These are phyloP conservation scores for Emmonsiellopsis sp. DNA, from an alignment of 2,329 filamentous ascomycete species.

Conservation along the genomic window DNA sequence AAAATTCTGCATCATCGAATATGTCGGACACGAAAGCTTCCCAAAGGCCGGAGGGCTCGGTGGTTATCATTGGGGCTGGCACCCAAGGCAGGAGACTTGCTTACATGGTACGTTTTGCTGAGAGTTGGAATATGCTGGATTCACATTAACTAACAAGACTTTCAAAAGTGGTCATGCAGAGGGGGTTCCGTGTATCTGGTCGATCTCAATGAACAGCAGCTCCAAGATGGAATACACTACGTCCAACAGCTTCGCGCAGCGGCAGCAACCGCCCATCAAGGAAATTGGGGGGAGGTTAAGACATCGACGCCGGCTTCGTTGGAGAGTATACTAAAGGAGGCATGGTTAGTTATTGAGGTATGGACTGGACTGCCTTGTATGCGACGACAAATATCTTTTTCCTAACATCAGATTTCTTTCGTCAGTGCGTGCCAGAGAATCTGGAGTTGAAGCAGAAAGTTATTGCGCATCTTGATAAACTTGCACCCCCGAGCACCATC, in stretches of 20 bases:
- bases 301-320: slow-evolving; percentile 15
- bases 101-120: slow-evolving; percentile 22
- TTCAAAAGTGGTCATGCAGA: slow-evolving; percentile 24
- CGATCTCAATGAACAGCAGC: slow-evolving; percentile 20
- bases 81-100: slow-evolving; percentile 28
- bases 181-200: slow-evolving; percentile 23
- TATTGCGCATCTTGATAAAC: slow-evolving; percentile 30
- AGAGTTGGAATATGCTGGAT: not conserved
- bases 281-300: slow-evolving; percentile 17
- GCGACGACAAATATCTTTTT: not conserved
- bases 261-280: slow-evolving; percentile 1
- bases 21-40: not conserved
- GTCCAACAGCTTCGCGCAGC: slow-evolving; percentile 19
- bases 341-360: slow-evolving; percentile 31
- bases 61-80: slow-evolving; percentile 24
- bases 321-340: slow-evolving; percentile 14
- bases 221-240: slow-evolving; percentile 18
- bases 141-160: not conserved
- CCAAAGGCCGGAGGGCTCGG: slow-evolving; percentile 1
- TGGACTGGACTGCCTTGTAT: not conserved
- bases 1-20: too few relatives aligned
- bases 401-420: not conserved
- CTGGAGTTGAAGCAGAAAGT: slow-evolving; percentile 33
- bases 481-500: slow-evolving; percentile 27
- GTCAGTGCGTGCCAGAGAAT: slow-evolving; percentile 38